Evolutionary conservation across 495 filamentous ascomycete species (phyloP).

Genomic region (Podospora anserina): DNA sequence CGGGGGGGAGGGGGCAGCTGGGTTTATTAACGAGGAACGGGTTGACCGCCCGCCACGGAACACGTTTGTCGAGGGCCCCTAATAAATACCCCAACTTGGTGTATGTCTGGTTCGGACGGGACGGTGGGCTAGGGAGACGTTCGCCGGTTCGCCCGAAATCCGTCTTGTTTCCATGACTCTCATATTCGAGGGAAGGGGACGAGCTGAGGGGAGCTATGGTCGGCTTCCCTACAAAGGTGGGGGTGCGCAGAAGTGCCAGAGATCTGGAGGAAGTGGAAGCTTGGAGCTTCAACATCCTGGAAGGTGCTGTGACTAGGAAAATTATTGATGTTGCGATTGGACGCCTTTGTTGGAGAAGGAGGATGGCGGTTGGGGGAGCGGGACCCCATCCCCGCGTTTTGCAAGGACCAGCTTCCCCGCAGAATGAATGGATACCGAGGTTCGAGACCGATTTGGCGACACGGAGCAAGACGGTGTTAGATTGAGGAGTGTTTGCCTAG

Average conservation of each 20-base stretch:
- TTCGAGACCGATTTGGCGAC: slow-evolving; percentile 12
- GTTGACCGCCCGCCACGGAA: not conserved
- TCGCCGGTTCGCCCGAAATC: not conserved
- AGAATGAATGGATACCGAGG: slow-evolving; percentile 17
- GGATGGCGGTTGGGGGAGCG: not conserved
- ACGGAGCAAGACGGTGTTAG: not conserved
- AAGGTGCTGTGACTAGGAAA: slow-evolving; percentile 3
- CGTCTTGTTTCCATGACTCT: slow-evolving; percentile 4
- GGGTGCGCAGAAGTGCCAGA: not conserved
- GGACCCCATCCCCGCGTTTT: slow-evolving; percentile 18
- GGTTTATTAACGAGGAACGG: not conserved
- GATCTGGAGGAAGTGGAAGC: not conserved
- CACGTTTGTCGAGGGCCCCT: not conserved
- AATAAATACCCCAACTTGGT: not conserved
- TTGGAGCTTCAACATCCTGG: not conserved
- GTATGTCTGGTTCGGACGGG: not conserved
- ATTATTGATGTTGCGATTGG: slow-evolving; percentile 14
- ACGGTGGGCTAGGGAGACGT: not conserved
- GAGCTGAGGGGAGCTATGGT: not conserved
- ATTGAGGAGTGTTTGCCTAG: not conserved
- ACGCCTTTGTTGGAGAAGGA: not conserved
- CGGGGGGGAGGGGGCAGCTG: not conserved
- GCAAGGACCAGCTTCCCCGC: slow-evolving; percentile 21
- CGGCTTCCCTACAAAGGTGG: not conserved
- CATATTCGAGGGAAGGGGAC: not conserved